phyloP scores from a whole-genome alignment of 2,329 filamentous ascomycete genomes.

The Fusarium beomiforme region DNA sequence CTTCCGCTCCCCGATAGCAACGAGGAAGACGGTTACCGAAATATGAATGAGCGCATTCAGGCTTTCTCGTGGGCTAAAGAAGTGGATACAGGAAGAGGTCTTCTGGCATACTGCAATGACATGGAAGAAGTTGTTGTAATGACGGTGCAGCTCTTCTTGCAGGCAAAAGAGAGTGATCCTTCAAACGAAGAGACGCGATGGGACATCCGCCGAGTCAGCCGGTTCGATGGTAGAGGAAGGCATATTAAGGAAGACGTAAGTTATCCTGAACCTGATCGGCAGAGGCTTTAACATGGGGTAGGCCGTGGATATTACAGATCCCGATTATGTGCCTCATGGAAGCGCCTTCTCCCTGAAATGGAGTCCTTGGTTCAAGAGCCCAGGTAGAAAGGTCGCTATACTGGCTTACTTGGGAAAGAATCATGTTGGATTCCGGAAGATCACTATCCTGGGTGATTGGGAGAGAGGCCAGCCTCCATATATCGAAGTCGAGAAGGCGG shows the following conservation, averaged over 20 bases:
- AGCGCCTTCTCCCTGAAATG: slow-evolving; percentile 64
- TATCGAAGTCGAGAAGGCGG: slow-evolving; percentile 52
- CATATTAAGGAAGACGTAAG: slow-evolving; percentile 51
- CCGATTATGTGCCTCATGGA: slow-evolving; percentile 59
- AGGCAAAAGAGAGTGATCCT: slow-evolving; percentile 27
- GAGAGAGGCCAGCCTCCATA: slow-evolving; percentile 48
- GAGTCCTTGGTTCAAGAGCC: slow-evolving; percentile 61
- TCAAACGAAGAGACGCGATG: slow-evolving; percentile 52
- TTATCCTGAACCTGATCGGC: background rate
- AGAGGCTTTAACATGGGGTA: slow-evolving; percentile 30
- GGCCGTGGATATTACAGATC: slow-evolving; percentile 51
- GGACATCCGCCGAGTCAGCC: slow-evolving; percentile 60
- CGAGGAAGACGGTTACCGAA: slow-evolving; percentile 45
- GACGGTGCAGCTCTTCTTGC: slow-evolving; percentile 54
- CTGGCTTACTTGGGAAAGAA: slow-evolving; percentile 62
- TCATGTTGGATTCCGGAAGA: slow-evolving; percentile 64
- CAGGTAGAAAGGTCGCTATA: slow-evolving; percentile 52
- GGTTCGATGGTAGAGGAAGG: slow-evolving; percentile 59
- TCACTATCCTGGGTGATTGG: slow-evolving; percentile 55
- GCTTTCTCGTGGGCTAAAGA: slow-evolving; percentile 64
- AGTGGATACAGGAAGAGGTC: slow-evolving; percentile 51
- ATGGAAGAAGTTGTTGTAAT: slow-evolving; percentile 61
- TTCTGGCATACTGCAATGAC: slow-evolving; percentile 65
- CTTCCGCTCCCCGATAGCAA: slow-evolving; percentile 58
- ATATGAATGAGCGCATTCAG: slow-evolving; percentile 57